Evolutionary conservation across 768 basidiomycete genomes (phyloP).

Genomic region (Mycena maculata): DNA sequence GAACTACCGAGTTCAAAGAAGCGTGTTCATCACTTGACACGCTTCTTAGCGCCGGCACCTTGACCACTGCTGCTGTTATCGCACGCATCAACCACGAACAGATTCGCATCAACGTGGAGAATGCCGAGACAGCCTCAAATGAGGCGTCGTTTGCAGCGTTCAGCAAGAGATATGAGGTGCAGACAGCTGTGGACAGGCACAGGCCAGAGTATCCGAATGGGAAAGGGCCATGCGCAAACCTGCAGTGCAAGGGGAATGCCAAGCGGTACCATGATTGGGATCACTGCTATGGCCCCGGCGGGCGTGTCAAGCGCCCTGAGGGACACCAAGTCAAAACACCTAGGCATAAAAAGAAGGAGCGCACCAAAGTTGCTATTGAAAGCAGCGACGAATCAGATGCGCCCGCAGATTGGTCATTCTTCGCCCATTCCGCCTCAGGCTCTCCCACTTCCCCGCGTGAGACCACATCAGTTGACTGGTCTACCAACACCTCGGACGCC

Average conservation of each 20-base stretch:
- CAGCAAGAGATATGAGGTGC: neutral
- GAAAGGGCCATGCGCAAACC: too few species aligned
- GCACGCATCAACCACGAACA: constrained; percentile 9
- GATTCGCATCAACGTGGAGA: neutral
- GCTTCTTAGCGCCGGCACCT: neutral
- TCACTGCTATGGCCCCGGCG: too few species aligned
- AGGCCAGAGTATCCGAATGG: too few species aligned
- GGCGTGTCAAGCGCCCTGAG: neutral
- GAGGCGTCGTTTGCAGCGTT: neutral
- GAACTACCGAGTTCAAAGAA: constrained; percentile 3
- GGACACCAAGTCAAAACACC: neutral
- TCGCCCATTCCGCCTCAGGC: neutral
- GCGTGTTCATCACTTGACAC: constrained; percentile 7
- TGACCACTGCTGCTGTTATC: constrained; percentile 1
- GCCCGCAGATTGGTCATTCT: neutral
- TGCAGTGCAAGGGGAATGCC: too few species aligned
- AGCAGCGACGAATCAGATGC: neutral
- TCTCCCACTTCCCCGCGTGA: neutral
- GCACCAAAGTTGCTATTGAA: neutral
- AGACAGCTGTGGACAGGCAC: too few species aligned
- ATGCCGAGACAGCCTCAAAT: neutral
- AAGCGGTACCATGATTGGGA: neutral
- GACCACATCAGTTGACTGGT: neutral
- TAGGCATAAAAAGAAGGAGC: neutral
- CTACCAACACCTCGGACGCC: neutral